These are phyloP conservation scores for Desmodesmus armatus DNA, from an alignment of 139 green algal genomes.

Conservation along the genomic window DNA sequence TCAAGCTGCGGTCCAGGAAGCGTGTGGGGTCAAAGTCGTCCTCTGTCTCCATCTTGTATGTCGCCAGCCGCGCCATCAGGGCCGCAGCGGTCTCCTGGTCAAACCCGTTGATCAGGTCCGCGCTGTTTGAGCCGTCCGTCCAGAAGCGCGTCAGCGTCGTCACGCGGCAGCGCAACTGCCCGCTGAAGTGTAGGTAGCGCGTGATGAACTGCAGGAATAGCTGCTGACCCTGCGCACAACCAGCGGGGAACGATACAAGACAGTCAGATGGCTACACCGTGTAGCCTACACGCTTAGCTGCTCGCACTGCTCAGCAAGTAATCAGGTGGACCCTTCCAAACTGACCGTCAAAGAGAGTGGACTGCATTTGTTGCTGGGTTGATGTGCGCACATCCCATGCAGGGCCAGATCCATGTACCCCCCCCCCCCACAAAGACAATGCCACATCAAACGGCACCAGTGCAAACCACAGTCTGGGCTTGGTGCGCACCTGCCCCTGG, in stretches of 20 bases:
- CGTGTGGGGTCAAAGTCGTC: slow-evolving; percentile 98
- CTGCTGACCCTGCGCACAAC: slow-evolving; percentile 57
- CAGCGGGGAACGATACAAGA: neutral
- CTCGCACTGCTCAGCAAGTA: too few species aligned
- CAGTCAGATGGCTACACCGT: too few species aligned
- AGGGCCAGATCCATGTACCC: too few species aligned
- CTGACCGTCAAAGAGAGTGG: too few species aligned
- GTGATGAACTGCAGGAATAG: slow-evolving; percentile 98
- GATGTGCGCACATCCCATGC: too few species aligned
- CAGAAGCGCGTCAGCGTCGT: slow-evolving; percentile 94
- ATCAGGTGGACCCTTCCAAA: too few species aligned
- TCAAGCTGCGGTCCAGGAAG: slow-evolving; percentile 92
- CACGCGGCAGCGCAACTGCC: slow-evolving; percentile 84
- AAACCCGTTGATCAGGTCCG: slow-evolving; percentile 90
- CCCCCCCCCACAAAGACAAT: too few species aligned
- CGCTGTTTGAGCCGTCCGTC: slow-evolving; percentile 73
- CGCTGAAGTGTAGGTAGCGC: slow-evolving; percentile 83
- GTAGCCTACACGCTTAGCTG: too few species aligned
- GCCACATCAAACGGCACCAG: too few species aligned
- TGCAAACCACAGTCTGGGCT: too few species aligned
- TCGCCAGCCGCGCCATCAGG: slow-evolving; percentile 85
- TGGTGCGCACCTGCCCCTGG: slow-evolving; percentile 6
- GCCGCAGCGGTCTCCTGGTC: slow-evolving; percentile 97
- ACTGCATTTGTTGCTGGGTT: too few species aligned
- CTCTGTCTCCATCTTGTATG: slow-evolving; percentile 92